These are phyloP conservation scores for Cutaneotrichosporon daszewskae DNA, from an alignment of 1,284 basidiomycete genomes.

Conservation along the genomic window DNA sequence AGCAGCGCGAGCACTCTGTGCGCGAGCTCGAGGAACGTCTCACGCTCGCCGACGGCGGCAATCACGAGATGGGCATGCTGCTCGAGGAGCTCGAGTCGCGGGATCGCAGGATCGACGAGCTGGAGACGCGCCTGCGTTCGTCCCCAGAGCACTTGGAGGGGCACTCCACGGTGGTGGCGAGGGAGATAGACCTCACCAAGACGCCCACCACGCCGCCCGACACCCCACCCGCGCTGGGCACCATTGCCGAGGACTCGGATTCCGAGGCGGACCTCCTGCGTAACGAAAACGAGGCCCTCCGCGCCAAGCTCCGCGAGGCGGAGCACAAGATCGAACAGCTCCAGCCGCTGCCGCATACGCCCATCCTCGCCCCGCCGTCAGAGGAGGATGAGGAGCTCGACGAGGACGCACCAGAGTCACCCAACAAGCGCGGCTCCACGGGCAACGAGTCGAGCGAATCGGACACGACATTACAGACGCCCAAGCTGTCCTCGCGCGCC, in stretches of 20 bases:
- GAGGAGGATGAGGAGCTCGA: constrained; percentile 19
- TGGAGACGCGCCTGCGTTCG: constrained; percentile 63
- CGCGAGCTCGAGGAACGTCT: constrained; percentile 66
- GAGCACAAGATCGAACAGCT: constrained; percentile 12
- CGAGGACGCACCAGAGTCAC: constrained; percentile 5
- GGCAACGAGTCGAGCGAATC: constrained; percentile 23
- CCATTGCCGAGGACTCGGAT: constrained; percentile 54
- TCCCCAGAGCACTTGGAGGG: too few relatives aligned
- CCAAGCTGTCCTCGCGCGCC: constrained; percentile 13
- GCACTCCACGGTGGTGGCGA: too few relatives aligned
- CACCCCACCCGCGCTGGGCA: constrained; percentile 16
- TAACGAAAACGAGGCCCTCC: constrained; percentile 18
- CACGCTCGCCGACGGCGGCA: constrained; percentile 59
- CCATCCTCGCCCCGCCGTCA: constrained; percentile 10
- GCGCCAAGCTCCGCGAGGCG: constrained; percentile 11
- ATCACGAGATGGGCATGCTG: constrained; percentile 52
- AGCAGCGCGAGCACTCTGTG: constrained; percentile 57
- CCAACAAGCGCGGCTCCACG: constrained; percentile 15
- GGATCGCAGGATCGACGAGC: constrained; percentile 64
- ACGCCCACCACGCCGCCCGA: constrained; percentile 16
- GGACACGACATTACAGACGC: constrained; percentile 15
- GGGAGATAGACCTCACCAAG: too few relatives aligned
- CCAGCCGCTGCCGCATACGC: constrained; percentile 3
- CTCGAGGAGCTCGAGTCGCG: constrained; percentile 70
- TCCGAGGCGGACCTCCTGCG: constrained; percentile 61